A percentile compares a stretch with the other conserved stretches of the same genome.
Conservation (phyloP, 768 basidiomycete species). For the Pleurotus djamor region DNA sequence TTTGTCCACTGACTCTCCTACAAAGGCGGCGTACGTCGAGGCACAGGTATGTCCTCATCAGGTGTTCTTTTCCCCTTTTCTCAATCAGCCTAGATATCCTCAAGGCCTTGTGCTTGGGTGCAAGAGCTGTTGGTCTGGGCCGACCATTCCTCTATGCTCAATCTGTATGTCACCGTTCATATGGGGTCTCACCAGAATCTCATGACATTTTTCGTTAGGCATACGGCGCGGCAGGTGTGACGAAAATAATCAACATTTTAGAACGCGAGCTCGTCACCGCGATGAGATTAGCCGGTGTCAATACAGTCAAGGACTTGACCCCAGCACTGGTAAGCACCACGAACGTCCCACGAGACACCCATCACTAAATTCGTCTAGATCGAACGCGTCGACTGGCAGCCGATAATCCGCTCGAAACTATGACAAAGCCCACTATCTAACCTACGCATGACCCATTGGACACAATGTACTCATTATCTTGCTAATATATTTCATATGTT, state of each 20-base stretch:
- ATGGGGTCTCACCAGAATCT: not conserved
- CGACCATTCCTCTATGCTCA: slow-evolving; percentile 85
- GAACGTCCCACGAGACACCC: not conserved
- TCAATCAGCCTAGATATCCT: slow-evolving; percentile 56
- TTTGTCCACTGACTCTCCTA: not conserved
- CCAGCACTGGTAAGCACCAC: slow-evolving; percentile 65
- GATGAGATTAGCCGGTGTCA: slow-evolving; percentile 77
- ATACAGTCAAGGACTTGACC: slow-evolving; percentile 57
- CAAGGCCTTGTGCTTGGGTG: slow-evolving; percentile 89
- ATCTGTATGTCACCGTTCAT: slow-evolving; percentile 47
- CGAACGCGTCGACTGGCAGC: slow-evolving; percentile 69
- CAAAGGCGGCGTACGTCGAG: slow-evolving; percentile 63
- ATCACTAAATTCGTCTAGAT: slow-evolving; percentile 31
- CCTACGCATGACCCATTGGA: no score
- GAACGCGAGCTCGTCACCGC: slow-evolving; percentile 74
- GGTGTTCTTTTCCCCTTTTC: not conserved
- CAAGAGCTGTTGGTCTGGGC: slow-evolving; percentile 83
- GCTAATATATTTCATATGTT: no score
- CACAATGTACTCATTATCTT: no score
- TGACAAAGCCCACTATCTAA: slow-evolving; percentile 21
- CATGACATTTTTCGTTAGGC: slow-evolving; percentile 39
- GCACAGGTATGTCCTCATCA: slow-evolving; percentile 53
- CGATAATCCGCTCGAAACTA: slow-evolving; percentile 30
- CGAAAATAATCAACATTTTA: slow-evolving; percentile 64
- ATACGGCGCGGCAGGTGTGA: slow-evolving; percentile 71